phyloP scores from a whole-genome alignment of 164 flowering plant species.

The Liquidambar formosana region DNA sequence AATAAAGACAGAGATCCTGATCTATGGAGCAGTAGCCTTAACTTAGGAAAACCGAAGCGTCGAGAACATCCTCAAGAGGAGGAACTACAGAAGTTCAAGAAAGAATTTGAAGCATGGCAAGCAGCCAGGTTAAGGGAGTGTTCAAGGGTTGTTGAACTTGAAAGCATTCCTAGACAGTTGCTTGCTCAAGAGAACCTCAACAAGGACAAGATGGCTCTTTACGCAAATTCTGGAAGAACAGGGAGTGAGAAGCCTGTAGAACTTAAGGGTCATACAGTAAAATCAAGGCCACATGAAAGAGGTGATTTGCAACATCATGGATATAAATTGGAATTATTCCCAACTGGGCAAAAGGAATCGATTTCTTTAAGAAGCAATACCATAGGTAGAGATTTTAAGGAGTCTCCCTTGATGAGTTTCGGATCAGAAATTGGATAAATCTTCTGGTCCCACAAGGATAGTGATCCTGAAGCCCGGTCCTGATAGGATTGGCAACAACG shows the following conservation, averaged over 20 bases:
- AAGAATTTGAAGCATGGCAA: constrained; percentile 97
- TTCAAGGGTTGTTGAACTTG: constrained; percentile 52
- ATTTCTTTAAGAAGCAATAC: constrained; percentile 29
- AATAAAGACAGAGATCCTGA: constrained; percentile 26
- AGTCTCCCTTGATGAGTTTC: constrained; percentile 15
- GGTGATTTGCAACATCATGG: constrained; percentile 25
- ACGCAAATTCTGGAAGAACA: constrained; percentile 29
- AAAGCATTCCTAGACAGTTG: constrained; percentile 33
- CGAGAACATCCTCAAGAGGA: constrained; percentile 97
- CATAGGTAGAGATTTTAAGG: constrained; percentile 35
- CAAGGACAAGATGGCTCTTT: constrained; percentile 47
- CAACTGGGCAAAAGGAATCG: constrained; percentile 26
- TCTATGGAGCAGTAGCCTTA: constrained; percentile 21
- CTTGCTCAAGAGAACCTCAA: constrained; percentile 58
- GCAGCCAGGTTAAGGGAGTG: constrained; percentile 72
- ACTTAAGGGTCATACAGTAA: constrained; percentile 11
- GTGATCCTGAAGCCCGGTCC: constrained; percentile 91
- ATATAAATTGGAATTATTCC: constrained; percentile 22
- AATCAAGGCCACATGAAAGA: constrained; percentile 22
- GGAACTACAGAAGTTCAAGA: constrained; percentile 91
- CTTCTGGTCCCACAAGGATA: constrained; percentile 65
- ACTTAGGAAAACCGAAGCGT: constrained; percentile 43
- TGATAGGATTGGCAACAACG: constrained; percentile 44
- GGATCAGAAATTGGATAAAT: constrained; percentile 20
- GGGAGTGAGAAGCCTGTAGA: constrained; percentile 31